Percentiles rank a stretch among this genome's conserved stretches.
phyloP scores from a whole-genome alignment of 495 filamentous ascomycete genomes.

The Neurospora pannonica region DNA sequence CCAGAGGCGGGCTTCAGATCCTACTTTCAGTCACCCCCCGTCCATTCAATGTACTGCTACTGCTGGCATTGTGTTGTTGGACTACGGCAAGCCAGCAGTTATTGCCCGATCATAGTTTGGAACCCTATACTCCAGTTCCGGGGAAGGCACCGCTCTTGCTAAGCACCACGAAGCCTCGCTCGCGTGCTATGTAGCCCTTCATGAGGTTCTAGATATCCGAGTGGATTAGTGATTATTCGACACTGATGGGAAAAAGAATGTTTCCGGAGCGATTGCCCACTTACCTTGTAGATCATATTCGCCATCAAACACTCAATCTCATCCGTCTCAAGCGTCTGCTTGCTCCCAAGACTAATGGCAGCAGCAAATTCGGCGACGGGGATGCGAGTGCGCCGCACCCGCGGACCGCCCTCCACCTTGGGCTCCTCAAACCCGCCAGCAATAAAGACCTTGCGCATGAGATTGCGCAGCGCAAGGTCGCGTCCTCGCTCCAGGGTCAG shows the following conservation, averaged over 20 bases:
- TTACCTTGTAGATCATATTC: constrained; percentile 93
- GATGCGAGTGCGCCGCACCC: constrained; percentile 63
- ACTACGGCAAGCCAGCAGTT: background rate
- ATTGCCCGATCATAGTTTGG: background rate
- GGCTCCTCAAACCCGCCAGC: constrained; percentile 65
- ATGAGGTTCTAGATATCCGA: constrained; percentile 58
- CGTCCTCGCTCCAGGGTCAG: constrained; percentile 85
- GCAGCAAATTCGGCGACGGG: constrained; percentile 68
- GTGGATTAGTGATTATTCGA: background rate
- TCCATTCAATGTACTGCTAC: background rate
- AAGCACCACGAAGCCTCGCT: constrained; percentile 77
- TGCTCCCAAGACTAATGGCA: constrained; percentile 47
- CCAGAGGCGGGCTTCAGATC: background rate
- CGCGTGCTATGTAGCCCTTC: constrained; percentile 95
- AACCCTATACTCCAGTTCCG: constrained; percentile 74
- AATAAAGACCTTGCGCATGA: constrained; percentile 83
- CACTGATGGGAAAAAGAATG: background rate
- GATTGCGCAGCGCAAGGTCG: constrained; percentile 81
- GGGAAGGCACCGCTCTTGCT: constrained; percentile 90
- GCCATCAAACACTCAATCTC: constrained; percentile 93
- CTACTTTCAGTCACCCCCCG: background rate
- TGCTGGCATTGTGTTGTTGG: background rate
- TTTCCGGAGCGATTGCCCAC: constrained; percentile 10
- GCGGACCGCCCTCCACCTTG: constrained; percentile 51
- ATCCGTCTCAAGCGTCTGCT: constrained; percentile 66